Base-by-base conservation (phyloP, 345 rosid genomes). In the Microcos paniculata region DNA sequence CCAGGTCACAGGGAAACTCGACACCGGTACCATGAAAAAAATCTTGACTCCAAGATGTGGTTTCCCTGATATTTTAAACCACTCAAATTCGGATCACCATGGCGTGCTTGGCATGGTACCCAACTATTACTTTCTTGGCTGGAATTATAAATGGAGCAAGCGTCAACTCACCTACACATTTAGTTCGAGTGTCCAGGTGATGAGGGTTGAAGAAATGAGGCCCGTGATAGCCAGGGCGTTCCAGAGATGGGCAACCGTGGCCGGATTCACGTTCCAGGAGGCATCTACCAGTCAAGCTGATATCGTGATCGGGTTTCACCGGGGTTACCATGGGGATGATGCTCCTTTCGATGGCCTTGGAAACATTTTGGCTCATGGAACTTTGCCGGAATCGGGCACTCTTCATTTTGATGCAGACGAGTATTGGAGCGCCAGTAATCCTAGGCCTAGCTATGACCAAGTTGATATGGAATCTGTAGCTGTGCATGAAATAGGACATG, bases 401-500 rank as follows among this genome's bases (percentile, higher is more conserved):
- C 57, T 46, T 18, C 85, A 82, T 70, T 85, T 15, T 16, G 84
- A 85, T 48, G 82, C 57, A 14, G 80, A 80, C 18, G 87, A 69
- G 59, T 24, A 6, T 1, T 82, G 83, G 75, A 82, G 78, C 28
- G 26, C 28, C 2, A 66, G 7, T 12, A 76, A 52, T 61, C 0
- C 7, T 33, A 19, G n/a, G n/a, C n/a, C 77, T 0, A 11, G 31
- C 21, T 0, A 0, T 0, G 1, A 57, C 4, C 77, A 80, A 16
- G 0, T 49, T 0, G 82, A 85, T 73, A 42, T 80, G 59, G 77
- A 75, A 70, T 66, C 84, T 7, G 61, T 82, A 0, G 68, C 75
- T 1, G 13, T 82, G n/a, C 85, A 82, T 65, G 87, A 84, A 63
- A 66, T 82, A 1, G 82, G 87, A 15, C 87, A 79, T 40, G 0